Evolutionary conservation across 1,139 yeast genomes (phyloP).

Genomic region (Candida tropicalis): DNA sequence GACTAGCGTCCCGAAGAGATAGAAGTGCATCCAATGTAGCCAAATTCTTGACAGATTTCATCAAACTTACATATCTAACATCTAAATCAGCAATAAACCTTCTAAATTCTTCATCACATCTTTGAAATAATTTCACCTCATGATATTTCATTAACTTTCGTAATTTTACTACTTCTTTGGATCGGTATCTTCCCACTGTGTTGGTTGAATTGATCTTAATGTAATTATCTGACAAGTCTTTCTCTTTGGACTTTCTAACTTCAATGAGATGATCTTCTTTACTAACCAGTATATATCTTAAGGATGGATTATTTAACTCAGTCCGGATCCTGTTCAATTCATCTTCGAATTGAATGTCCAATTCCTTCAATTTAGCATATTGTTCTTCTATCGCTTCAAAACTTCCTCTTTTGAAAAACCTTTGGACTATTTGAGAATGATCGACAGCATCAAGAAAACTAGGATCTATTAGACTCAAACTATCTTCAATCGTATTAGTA

Average conservation of each 20-base stretch:
- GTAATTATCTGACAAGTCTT: constrained; percentile 72
- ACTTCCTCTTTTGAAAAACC: constrained; percentile 54
- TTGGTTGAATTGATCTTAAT: constrained; percentile 73
- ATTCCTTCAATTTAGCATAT: constrained; percentile 41
- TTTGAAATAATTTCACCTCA: constrained; percentile 57
- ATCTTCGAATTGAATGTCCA: constrained; percentile 47
- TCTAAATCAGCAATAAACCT: constrained; percentile 52
- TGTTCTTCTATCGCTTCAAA: constrained; percentile 46
- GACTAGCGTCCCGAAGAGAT: constrained; percentile 67
- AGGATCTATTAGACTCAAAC: constrained; percentile 58
- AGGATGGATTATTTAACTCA: constrained; percentile 56
- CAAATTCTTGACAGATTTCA: constrained; percentile 51
- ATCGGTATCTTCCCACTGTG: constrained; percentile 68
- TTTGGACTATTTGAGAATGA: constrained; percentile 44
- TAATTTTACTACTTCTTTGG: constrained; percentile 57
- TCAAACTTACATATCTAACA: constrained; percentile 51
- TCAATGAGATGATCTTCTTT: constrained; percentile 76
- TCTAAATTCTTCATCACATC: constrained; percentile 58
- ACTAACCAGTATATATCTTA: constrained; percentile 57
- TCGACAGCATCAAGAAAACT: constrained; percentile 51
- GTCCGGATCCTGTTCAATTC: constrained; percentile 53
- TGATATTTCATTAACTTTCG: constrained; percentile 61
- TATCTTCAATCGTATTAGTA: constrained; percentile 26
- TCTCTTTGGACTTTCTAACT: constrained; percentile 59
- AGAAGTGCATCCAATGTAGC: constrained; percentile 74